These are phyloP conservation scores for Colletotrichum sojae DNA, from an alignment of 2,329 filamentous ascomycete species.

Conservation along the genomic window DNA sequence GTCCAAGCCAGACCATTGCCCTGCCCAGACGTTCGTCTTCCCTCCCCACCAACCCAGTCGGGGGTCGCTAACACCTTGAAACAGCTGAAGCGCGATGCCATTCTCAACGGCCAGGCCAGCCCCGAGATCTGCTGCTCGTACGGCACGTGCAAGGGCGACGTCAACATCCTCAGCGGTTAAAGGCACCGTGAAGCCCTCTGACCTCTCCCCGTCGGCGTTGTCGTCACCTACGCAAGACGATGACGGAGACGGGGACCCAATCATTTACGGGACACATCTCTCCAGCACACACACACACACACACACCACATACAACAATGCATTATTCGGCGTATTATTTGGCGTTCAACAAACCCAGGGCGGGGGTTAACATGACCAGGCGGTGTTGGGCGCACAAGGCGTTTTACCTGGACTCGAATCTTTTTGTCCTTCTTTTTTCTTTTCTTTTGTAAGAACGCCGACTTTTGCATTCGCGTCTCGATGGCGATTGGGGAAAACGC, in stretches of 20 bases:
- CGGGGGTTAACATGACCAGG: no score
- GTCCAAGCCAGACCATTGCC: conserved; percentile 52
- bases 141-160: conserved; percentile 64
- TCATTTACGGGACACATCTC: no score
- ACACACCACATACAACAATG: no score
- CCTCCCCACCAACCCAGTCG: not conserved
- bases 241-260: no score
- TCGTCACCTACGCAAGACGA: not conserved
- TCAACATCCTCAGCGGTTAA: conserved; percentile 62
- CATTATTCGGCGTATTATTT: no score
- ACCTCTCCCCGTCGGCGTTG: not conserved
- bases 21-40: conserved; percentile 55
- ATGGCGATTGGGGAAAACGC: conserved; percentile 2
- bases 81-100: conserved; percentile 56
- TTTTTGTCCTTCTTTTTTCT: no score
- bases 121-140: conserved; percentile 69
- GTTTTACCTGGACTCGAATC: no score
- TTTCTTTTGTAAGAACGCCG: not conserved
- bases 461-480: conserved; percentile 3
- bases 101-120: conserved; percentile 62
- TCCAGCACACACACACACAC: no score
- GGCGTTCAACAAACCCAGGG: no score
- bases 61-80: conserved; percentile 24
- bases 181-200: conserved; percentile 28
- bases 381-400: no score